phyloP scores from a whole-genome alignment of 148 eudicot genomes.

The Camellia lanceoleosa region DNA sequence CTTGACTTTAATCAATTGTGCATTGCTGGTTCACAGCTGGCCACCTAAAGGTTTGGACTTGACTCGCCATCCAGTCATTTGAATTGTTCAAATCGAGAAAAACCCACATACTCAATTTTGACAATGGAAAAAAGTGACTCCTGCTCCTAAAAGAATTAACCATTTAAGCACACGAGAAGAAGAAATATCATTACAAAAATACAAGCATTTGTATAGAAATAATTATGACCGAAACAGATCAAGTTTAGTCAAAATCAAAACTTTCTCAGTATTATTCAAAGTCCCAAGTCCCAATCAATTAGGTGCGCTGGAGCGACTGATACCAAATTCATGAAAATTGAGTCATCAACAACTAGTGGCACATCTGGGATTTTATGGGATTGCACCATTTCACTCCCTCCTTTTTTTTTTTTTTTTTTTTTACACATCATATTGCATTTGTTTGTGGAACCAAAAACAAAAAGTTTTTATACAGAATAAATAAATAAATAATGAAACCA shows the following conservation, averaged over 20 bases:
- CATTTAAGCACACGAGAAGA: not conserved
- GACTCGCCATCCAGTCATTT: slow-evolving; percentile 29
- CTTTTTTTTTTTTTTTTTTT: too few relatives aligned
- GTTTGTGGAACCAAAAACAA: too few relatives aligned
- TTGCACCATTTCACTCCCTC: not conserved
- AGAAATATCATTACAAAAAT: too few relatives aligned
- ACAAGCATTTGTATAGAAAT: too few relatives aligned
- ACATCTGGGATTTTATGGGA: not conserved
- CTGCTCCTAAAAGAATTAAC: not conserved
- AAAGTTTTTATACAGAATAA: not conserved
- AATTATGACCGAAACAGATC: not conserved
- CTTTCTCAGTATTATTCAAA: not conserved
- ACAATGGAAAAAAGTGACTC: not conserved
- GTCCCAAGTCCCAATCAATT: not conserved
- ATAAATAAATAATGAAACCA: not conserved
- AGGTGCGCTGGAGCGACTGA: not conserved
- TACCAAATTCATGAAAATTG: not conserved
- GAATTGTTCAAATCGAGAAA: slow-evolving; percentile 68
- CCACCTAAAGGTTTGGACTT: slow-evolving; percentile 72
- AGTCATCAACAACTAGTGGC: not conserved
- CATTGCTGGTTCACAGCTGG: slow-evolving; percentile 87
- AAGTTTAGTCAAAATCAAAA: not conserved
- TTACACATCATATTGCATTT: not conserved
- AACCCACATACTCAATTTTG: slow-evolving; percentile 35
- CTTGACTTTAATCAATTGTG: too few relatives aligned